Conservation (phyloP, 148 eudicot species). For the Chenopodium formosanum region DNA sequence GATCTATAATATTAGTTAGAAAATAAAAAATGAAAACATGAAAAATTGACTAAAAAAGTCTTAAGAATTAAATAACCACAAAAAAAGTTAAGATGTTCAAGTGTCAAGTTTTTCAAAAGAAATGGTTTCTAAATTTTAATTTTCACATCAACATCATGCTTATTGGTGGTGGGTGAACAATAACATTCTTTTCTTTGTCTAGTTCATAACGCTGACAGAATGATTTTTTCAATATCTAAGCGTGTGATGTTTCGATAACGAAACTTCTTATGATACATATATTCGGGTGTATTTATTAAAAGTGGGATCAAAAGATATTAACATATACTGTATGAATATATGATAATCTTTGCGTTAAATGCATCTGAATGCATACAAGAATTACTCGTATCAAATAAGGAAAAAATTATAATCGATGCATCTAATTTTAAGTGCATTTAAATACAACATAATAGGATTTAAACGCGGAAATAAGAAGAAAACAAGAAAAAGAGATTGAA, state of each 20-base stretch:
- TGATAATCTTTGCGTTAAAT: too few relatives aligned
- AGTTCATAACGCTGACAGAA: conserved; percentile 3
- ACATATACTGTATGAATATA: too few relatives aligned
- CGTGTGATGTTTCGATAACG: not conserved
- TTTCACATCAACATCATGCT: conserved; percentile 3
- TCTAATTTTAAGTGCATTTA: too few relatives aligned
- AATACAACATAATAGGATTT: too few relatives aligned
- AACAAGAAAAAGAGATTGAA: not conserved
- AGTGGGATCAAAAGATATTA: too few relatives aligned
- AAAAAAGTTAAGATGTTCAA: not conserved
- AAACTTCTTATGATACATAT: too few relatives aligned
- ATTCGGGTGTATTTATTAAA: too few relatives aligned
- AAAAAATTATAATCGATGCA: too few relatives aligned
- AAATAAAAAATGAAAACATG: not conserved
- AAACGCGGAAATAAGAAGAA: not conserved
- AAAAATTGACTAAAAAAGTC: not conserved
- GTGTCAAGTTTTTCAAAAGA: not conserved
- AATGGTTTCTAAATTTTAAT: not conserved
- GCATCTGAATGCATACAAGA: too few relatives aligned
- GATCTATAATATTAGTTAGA: not conserved
- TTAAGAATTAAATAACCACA: too few relatives aligned
- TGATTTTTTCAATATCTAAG: not conserved
- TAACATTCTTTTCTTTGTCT: conserved; percentile 7
- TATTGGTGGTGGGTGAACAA: conserved; percentile 12
- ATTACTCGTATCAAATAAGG: too few relatives aligned